Conservation (phyloP, 2,329 filamentous ascomycete genomes). For the Fusarium sterilihyphosum region DNA sequence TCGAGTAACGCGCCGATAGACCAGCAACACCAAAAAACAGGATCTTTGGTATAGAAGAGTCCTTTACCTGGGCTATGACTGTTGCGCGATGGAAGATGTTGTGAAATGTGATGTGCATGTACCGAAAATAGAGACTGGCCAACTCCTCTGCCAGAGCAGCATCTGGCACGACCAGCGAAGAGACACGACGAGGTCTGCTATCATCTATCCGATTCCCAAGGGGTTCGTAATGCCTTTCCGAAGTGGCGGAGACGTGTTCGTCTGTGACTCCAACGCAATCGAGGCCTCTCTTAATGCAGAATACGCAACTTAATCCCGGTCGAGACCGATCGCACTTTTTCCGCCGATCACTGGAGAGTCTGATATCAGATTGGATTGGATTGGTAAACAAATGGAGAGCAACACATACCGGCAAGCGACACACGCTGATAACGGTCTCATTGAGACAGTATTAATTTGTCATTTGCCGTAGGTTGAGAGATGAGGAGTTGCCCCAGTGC, state of each 20-base stretch:
- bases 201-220: neutral
- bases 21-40: neutral
- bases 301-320: neutral
- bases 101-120: conserved; percentile 3
- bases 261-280: neutral
- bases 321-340: conserved; percentile 9
- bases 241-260: neutral
- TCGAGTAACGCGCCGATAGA: neutral
- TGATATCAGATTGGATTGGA: neutral
- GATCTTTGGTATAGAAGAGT: neutral
- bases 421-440: conserved; percentile 4
- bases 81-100: conserved; percentile 4
- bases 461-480: neutral
- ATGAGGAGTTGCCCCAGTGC: neutral
- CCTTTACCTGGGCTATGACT: neutral
- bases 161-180: neutral
- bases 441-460: neutral
- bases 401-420: neutral
- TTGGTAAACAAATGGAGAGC: neutral
- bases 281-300: neutral
- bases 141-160: conserved; percentile 1
- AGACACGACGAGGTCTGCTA: neutral
- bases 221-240: neutral
- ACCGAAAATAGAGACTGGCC: neutral
- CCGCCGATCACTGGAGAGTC: neutral